phyloP scores from a whole-genome alignment of 2,329 filamentous ascomycete species.

The Claviceps spartinae region DNA sequence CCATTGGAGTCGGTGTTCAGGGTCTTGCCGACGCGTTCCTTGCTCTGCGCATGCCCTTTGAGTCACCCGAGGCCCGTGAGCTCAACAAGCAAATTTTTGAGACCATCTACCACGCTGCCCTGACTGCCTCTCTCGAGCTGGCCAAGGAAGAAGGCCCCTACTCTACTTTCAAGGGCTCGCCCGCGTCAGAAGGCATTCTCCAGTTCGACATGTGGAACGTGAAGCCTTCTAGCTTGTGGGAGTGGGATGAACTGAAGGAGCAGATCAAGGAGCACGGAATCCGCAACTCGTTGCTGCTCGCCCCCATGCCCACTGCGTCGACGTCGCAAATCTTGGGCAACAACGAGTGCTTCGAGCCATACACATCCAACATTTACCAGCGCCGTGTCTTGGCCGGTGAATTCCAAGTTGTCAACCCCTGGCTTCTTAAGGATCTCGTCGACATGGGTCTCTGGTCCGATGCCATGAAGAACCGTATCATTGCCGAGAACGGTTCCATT shows the following conservation, averaged over 20 bases:
- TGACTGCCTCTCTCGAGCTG: conserved; percentile 79
- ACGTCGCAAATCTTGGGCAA: conserved; percentile 97
- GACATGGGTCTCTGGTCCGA: conserved; percentile 98
- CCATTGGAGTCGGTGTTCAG: conserved; percentile 92
- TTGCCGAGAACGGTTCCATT: conserved; percentile 87
- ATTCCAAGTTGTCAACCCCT: conserved; percentile 99
- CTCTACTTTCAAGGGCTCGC: conserved; percentile 81
- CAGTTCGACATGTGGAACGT: conserved; percentile 99
- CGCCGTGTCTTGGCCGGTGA: conserved; percentile 94
- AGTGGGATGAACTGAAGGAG: conserved; percentile 80
- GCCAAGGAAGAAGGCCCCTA: conserved; percentile 77
- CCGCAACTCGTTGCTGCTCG: conserved; percentile 88
- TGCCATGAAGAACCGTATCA: conserved; percentile 99
- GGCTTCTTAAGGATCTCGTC: conserved; percentile 94
- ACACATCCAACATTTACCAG: conserved; percentile 99
- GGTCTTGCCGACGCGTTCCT: conserved; percentile 97
- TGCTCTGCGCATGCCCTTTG: conserved; percentile 89
- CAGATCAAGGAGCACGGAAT: conserved; percentile 88
- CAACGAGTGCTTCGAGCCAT: conserved; percentile 99
- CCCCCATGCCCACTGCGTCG: conserved; percentile 94
- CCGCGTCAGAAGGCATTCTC: conserved; percentile 86
- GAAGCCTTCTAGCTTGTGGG: conserved; percentile 88
- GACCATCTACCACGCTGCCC: conserved; percentile 93
- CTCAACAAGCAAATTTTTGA: conserved; percentile 98
- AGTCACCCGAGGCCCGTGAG: conserved; percentile 84